Evolutionary conservation across 2,329 filamentous ascomycete genomes (phyloP), one percentile per base, ranked within the genome.

Genomic region (Fusarium sp.): DNA sequence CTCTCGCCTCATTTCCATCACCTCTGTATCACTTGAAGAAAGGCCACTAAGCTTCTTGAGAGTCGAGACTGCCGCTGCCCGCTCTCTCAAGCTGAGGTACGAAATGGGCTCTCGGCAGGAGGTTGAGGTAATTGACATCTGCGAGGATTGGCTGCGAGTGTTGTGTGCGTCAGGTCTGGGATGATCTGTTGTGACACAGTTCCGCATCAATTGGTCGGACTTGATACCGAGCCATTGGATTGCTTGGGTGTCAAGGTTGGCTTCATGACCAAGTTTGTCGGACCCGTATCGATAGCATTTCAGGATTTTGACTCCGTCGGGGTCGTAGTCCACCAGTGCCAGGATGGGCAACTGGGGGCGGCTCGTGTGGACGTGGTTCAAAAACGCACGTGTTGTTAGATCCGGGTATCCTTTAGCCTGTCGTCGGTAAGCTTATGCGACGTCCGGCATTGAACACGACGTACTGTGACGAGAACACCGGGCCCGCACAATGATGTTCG

Each of bases 361-460:
- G 9, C 77, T 78, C 0, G 72, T 77, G 39, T 87, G 84, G 1
- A 94, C 58, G 12, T 83, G 77, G 43, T 85, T 84, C 2, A 95
- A 80, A 56, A 95, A 90, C 15, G 85, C 84, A 8, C 92, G 85
- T 0, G 92, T 94, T 1, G 87, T 85, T 50, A 95, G 82, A 72
- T 96, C 94, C 0, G 94, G 93, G 74, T 94, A 96, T 2, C 94
- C 94, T 83, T 95, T 96, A 1, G 90, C 93, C 91, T 94, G 56
- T 3, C 3, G 7, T 7, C 0, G 1, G 12, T 73, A 13, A 73
- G 52, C 16, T 36, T 44, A 9, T 5, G 10, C 3, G 10, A 13
- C 5, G 3, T n/a, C 3, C 4, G 5, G 9, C 7, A 9, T 4
- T 18, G 10, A 7, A 2, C 7, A 15, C 2, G 6, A 52, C 80